phyloP scores from a whole-genome alignment of 768 basidiomycete species.

The Mycena haematopus region DNA sequence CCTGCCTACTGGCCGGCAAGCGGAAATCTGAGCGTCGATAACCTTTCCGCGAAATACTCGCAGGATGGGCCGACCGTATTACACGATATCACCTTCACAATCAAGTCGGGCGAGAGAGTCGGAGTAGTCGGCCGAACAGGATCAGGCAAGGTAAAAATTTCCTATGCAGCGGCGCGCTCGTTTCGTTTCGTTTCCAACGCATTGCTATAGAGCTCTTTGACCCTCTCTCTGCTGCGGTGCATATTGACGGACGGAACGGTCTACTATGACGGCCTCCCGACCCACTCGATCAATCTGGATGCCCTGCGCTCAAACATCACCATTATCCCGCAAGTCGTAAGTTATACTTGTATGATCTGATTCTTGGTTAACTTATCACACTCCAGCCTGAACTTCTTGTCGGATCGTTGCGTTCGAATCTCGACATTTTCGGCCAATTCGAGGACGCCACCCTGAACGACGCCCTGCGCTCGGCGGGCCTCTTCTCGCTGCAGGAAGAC shows the following conservation, averaged over 20 bases:
- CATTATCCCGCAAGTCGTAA: background rate
- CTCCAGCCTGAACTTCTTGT: background rate
- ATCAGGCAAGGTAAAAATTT: background rate
- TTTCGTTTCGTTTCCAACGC: too few relatives aligned
- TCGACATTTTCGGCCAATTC: background rate
- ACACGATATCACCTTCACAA: background rate
- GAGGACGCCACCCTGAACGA: background rate
- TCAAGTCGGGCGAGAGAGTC: background rate
- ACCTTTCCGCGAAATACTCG: background rate
- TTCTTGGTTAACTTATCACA: too few relatives aligned
- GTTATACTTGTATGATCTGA: too few relatives aligned
- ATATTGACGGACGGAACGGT: background rate
- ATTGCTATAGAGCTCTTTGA: background rate
- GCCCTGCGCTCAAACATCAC: background rate
- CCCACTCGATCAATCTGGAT: background rate
- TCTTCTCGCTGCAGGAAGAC: background rate
- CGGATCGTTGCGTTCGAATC: background rate
- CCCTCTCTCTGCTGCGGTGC: background rate
- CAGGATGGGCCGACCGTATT: background rate
- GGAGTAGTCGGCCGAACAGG: background rate
- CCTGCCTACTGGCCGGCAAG: background rate
- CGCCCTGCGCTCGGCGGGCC: background rate
- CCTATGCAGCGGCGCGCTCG: too few relatives aligned
- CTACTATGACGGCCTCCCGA: background rate
- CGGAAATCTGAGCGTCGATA: background rate